These are phyloP conservation scores for Psilocybe subaeruginosa DNA, from an alignment of 768 basidiomycete genomes.

Conservation along the genomic window DNA sequence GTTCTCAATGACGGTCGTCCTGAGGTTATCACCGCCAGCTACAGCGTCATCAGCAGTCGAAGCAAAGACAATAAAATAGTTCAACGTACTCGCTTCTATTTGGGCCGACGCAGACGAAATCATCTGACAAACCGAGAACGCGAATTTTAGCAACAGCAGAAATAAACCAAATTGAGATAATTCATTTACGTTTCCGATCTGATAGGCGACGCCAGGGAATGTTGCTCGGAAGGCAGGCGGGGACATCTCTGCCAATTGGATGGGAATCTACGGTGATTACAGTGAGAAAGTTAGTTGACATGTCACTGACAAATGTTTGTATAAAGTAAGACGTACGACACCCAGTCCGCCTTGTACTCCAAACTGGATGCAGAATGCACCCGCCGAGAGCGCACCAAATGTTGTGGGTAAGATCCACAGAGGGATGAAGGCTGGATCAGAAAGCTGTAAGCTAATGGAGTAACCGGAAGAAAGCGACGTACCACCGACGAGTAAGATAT, in stretches of 20 bases:
- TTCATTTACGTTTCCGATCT: constrained; percentile 68
- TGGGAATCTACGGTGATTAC: constrained; percentile 50
- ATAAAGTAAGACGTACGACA: constrained; percentile 51
- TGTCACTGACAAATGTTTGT: no score
- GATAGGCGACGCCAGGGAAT: constrained; percentile 86
- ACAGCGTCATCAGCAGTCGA: constrained; percentile 20
- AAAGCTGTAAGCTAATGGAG: background rate
- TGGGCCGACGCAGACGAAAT: constrained; percentile 76
- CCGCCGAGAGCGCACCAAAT: constrained; percentile 74
- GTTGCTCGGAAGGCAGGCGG: constrained; percentile 90
- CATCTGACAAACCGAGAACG: constrained; percentile 36
- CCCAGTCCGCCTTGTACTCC: constrained; percentile 94
- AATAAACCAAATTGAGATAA: background rate
- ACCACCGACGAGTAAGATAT: constrained; percentile 58
- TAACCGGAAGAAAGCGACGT: constrained; percentile 2
- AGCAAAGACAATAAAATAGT: background rate
- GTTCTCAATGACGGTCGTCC: constrained; percentile 49
- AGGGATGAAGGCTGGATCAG: constrained; percentile 54
- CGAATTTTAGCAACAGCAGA: background rate
- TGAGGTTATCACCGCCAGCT: constrained; percentile 66
- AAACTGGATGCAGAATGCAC: constrained; percentile 86
- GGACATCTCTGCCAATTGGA: constrained; percentile 81
- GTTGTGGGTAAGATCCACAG: constrained; percentile 81
- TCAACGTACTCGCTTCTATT: constrained; percentile 69
- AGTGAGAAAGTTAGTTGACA: no score